A percentile compares a stretch with the other conserved stretches of the same genome.
These are phyloP conservation scores for Erigeron canadensis DNA, from an alignment of 129 eudicot species.

Conservation along the genomic window DNA sequence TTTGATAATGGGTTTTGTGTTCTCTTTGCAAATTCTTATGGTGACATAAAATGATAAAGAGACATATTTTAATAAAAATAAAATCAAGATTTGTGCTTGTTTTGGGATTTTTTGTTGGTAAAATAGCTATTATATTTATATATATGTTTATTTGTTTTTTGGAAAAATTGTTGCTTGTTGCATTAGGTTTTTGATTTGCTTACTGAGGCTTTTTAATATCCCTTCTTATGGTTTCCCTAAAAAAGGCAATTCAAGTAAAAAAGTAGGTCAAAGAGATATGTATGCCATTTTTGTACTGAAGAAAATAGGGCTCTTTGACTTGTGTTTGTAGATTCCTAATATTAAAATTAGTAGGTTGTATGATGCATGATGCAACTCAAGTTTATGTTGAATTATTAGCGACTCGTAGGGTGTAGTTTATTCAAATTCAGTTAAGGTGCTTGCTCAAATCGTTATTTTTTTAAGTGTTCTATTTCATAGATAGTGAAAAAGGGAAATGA, in stretches of 20 bases:
- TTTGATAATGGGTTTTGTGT: slow-evolving; percentile 26
- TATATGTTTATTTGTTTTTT: slow-evolving; percentile 8
- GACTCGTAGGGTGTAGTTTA: neutral
- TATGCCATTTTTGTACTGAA: slow-evolving; percentile 28
- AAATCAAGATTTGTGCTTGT: slow-evolving; percentile 1
- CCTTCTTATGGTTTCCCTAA: slow-evolving; percentile 22
- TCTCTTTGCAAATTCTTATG: slow-evolving; percentile 24
- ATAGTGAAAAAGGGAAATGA: neutral
- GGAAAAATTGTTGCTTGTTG: slow-evolving; percentile 29
- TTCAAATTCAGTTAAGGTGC: slow-evolving; percentile 1
- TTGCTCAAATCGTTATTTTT: neutral
- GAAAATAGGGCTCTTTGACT: slow-evolving; percentile 8
- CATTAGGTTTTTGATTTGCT: slow-evolving; percentile 20
- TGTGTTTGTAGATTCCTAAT: slow-evolving; percentile 10
- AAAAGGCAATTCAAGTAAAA: slow-evolving; percentile 26
- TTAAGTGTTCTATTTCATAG: neutral
- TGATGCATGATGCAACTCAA: slow-evolving; percentile 10
- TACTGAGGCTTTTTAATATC: slow-evolving; percentile 9
- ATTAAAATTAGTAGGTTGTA: neutral
- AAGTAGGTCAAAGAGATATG: slow-evolving; percentile 19
- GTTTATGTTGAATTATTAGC: neutral
- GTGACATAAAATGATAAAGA: slow-evolving; percentile 21
- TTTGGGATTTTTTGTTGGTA: neutral
- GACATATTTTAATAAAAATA: neutral
- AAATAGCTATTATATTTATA: too few relatives aligned